Evolutionary conservation across 73 alveolate species (phyloP).

Genomic region (Paramecium sonneborni): DNA sequence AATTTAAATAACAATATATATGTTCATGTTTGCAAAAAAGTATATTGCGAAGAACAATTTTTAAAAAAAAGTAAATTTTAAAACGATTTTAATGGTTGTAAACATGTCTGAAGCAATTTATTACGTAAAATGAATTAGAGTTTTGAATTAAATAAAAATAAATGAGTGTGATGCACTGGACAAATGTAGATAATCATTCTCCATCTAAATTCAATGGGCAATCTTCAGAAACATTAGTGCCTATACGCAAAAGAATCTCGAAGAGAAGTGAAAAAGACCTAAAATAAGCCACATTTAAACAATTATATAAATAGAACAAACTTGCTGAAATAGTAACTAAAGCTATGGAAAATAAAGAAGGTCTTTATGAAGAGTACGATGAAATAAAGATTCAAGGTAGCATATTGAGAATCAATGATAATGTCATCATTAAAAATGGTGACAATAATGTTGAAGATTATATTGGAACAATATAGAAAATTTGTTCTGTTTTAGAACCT

Average conservation of each 20-base stretch:
- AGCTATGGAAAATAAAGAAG: background rate
- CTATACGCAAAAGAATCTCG: background rate
- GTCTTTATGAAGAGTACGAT: background rate
- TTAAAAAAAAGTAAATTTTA: background rate
- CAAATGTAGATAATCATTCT: background rate
- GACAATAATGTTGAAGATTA: background rate
- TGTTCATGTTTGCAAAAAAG: too few species aligned
- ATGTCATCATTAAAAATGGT: background rate
- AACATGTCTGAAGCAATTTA: background rate
- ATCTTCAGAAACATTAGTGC: background rate
- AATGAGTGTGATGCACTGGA: conserved; percentile 28
- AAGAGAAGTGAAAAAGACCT: background rate
- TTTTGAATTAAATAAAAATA: background rate
- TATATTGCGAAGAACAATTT: too few species aligned
- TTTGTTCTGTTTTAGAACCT: conserved; percentile 4
- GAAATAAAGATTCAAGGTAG: conserved; percentile 3
- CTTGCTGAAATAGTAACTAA: background rate
- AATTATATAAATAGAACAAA: background rate
- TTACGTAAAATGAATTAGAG: background rate
- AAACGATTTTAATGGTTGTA: conserved; percentile 15
- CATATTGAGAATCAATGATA: background rate
- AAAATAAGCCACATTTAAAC: background rate
- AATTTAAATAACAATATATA: too few species aligned
- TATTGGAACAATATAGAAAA: conserved; percentile 22
- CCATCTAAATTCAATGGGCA: background rate